Evolutionary conservation across 192 early-diverging fungal species (phyloP).

Genomic region (Entomortierella beljakovae): DNA sequence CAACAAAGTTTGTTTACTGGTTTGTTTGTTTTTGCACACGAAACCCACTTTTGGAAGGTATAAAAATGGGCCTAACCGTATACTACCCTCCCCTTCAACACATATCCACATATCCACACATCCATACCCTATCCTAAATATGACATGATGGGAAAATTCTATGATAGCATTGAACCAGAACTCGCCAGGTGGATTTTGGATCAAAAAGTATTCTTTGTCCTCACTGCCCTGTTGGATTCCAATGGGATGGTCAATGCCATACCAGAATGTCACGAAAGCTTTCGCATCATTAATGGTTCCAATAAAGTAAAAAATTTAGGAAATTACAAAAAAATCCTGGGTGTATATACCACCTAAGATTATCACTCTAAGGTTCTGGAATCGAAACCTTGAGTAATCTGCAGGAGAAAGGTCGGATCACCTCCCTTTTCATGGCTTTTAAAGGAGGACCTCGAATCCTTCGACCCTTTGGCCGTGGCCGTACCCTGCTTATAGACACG

Average conservation of each 20-base stretch:
- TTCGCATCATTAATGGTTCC: conserved; percentile 55
- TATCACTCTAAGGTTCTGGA: conserved; percentile 54
- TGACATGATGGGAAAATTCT: conserved; percentile 56
- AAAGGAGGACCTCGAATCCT: conserved; percentile 72
- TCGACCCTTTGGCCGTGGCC: conserved; percentile 65
- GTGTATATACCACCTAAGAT: too few relatives aligned
- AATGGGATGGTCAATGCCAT: conserved; percentile 65
- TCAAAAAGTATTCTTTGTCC: conserved; percentile 68
- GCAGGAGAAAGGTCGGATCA: conserved; percentile 69
- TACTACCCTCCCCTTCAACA: too few relatives aligned
- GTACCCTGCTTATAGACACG: conserved; percentile 54
- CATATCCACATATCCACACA: too few relatives aligned
- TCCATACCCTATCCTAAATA: too few relatives aligned
- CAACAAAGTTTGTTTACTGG: too few relatives aligned
- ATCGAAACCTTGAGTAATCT: conserved; percentile 71
- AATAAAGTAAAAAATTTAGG: conserved; percentile 52
- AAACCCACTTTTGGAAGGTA: too few relatives aligned
- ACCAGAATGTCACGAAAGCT: conserved; percentile 67
- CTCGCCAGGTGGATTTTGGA: conserved; percentile 61
- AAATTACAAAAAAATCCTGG: too few relatives aligned
- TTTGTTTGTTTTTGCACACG: too few relatives aligned
- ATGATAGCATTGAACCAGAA: conserved; percentile 49
- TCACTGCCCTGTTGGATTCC: conserved; percentile 58
- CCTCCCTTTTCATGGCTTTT: conserved; percentile 74
- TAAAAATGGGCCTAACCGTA: too few relatives aligned